phyloP scores from a whole-genome alignment of 306 rosid genomes.

The Parietaria judaica region DNA sequence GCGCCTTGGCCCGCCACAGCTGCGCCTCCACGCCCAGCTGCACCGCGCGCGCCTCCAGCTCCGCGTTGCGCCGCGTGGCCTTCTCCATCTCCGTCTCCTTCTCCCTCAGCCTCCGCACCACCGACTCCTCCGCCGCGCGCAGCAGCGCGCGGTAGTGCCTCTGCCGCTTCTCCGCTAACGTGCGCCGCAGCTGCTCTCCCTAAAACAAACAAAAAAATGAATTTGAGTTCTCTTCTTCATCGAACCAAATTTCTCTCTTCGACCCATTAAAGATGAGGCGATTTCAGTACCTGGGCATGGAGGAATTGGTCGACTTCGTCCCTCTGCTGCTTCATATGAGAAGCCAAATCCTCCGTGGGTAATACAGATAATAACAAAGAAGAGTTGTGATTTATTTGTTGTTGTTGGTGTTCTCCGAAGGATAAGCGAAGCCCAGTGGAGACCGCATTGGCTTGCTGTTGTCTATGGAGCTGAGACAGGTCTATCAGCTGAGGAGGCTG shows the following conservation, averaged over 20 bases:
- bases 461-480: slow-evolving; percentile 68
- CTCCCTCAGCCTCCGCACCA: slow-evolving; percentile 45
- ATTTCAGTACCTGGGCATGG: slow-evolving; percentile 55
- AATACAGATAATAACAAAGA: slow-evolving; percentile 45
- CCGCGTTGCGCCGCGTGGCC: slow-evolving; percentile 58
- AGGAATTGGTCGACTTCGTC: slow-evolving; percentile 70
- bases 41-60: slow-evolving; percentile 80
- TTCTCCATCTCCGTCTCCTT: slow-evolving; percentile 61
- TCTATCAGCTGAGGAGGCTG: slow-evolving; percentile 65
- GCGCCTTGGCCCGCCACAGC: slow-evolving; percentile 76
- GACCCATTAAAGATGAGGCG: slow-evolving; percentile 12
- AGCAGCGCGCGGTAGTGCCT: slow-evolving; percentile 54
- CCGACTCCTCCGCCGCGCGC: slow-evolving; percentile 52
- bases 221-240: not conserved
- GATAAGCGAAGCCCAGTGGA: slow-evolving; percentile 85
- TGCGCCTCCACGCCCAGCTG: slow-evolving; percentile 62
- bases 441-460: slow-evolving; percentile 61
- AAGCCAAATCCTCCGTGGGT: slow-evolving; percentile 42
- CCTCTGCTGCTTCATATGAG: slow-evolving; percentile 64
- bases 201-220: not conserved
- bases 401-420: slow-evolving; percentile 41
- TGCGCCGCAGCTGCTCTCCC: slow-evolving; percentile 63
- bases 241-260: too few relatives aligned
- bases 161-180: slow-evolving; percentile 61
- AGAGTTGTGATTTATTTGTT: slow-evolving; percentile 30